A percentile compares a stretch with the other conserved stretches of the same genome.
Conservation (phyloP, 2,329 filamentous ascomycete species). For the Berkeleyomyces rouxiae region DNA sequence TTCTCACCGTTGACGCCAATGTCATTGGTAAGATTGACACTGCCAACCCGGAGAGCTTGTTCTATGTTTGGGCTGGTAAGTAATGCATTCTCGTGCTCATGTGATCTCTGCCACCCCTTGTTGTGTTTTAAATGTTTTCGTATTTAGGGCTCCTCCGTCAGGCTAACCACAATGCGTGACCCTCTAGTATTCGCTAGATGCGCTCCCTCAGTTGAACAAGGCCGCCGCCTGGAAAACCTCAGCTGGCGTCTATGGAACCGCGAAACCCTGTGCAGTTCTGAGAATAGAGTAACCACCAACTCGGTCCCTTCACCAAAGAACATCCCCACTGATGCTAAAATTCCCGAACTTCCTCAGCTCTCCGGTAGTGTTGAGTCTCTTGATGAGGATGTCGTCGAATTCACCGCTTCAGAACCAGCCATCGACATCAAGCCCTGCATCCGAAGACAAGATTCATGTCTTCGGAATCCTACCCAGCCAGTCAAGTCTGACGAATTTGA, state of each 20-base stretch:
- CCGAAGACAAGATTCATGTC: slow-evolving; percentile 51
- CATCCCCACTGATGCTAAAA: slow-evolving; percentile 28
- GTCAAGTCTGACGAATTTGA: slow-evolving; percentile 62
- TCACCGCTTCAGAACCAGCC: slow-evolving; percentile 35
- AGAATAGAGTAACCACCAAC: slow-evolving; percentile 19
- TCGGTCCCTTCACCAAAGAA: slow-evolving; percentile 35
- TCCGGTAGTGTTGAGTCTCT: slow-evolving; percentile 65
- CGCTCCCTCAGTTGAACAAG: slow-evolving; percentile 84
- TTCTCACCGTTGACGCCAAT: slow-evolving; percentile 79
- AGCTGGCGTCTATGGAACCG: slow-evolving; percentile 92
- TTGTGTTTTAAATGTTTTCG: not conserved
- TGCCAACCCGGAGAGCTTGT: slow-evolving; percentile 77
- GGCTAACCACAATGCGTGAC: not conserved
- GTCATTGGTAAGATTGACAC: slow-evolving; percentile 93
- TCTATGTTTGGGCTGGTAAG: slow-evolving; percentile 94
- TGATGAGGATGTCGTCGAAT: slow-evolving; percentile 46
- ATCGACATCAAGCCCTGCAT: slow-evolving; percentile 52
- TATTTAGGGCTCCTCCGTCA: not conserved
- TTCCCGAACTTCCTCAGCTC: slow-evolving; percentile 49
- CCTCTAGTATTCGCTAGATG: slow-evolving; percentile 76
- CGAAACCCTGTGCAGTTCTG: slow-evolving; percentile 75
- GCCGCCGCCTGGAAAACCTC: slow-evolving; percentile 80
- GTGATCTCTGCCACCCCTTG: not conserved
- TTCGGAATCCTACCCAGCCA: slow-evolving; percentile 43
- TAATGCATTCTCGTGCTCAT: slow-evolving; percentile 15